These are phyloP conservation scores for Pseudogymnoascus sp. DNA, from an alignment of 2,329 filamentous ascomycete species.

Conservation along the genomic window DNA sequence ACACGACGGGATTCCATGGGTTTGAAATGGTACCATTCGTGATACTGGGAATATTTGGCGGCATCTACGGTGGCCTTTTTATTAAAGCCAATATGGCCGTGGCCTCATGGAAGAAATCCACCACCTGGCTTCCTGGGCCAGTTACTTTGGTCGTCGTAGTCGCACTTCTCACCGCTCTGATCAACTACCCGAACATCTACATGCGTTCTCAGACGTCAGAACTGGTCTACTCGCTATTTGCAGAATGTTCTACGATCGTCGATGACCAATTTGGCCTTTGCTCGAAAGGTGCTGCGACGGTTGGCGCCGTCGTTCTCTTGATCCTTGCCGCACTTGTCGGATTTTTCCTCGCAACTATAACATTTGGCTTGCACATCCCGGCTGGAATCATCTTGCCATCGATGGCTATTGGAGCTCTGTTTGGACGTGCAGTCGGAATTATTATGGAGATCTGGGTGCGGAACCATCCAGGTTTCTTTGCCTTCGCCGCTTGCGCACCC, in stretches of 20 bases:
- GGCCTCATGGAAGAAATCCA: constrained; percentile 68
- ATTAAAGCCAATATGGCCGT: constrained; percentile 91
- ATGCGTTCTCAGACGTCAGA: constrained; percentile 91
- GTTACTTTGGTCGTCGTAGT: constrained; percentile 74
- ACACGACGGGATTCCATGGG: constrained; percentile 84
- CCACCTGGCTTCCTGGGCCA: constrained; percentile 60
- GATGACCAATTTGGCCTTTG: constrained; percentile 89
- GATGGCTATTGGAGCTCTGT: constrained; percentile 89
- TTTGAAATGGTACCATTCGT: constrained; percentile 90
- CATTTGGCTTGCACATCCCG: constrained; percentile 89
- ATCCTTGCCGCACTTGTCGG: constrained; percentile 76
- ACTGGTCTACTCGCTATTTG: constrained; percentile 84
- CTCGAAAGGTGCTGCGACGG: constrained; percentile 75
- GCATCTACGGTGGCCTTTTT: constrained; percentile 90
- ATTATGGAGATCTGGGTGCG: constrained; percentile 82
- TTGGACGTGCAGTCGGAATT: constrained; percentile 82
- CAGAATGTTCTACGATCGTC: constrained; percentile 74
- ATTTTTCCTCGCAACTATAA: constrained; percentile 77
- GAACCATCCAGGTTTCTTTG: constrained; percentile 66
- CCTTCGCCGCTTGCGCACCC: constrained; percentile 75
- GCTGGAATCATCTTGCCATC: constrained; percentile 94
- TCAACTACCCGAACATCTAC: constrained; percentile 95
- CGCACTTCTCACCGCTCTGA: constrained; percentile 71
- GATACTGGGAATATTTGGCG: constrained; percentile 78
- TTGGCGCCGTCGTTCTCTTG: constrained; percentile 74